Evolutionary conservation across 2,329 filamentous ascomycete genomes (phyloP).

Genomic region (Apiospora aurea): DNA sequence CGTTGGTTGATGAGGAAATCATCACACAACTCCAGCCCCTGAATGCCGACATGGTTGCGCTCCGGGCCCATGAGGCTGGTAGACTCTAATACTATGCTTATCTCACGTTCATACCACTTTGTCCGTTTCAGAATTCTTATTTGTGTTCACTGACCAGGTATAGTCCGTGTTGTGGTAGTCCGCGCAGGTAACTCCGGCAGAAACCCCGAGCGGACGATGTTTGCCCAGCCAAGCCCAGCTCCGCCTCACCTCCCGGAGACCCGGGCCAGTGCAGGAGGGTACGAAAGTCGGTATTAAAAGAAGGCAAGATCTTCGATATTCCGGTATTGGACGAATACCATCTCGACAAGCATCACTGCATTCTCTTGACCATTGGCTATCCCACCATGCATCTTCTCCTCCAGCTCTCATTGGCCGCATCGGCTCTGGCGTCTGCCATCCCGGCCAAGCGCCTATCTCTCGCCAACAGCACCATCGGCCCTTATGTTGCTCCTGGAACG

Average conservation of each 20-base stretch:
- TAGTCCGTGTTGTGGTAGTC: not conserved
- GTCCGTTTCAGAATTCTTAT: not conserved
- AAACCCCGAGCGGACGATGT: not conserved
- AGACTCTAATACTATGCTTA: not conserved
- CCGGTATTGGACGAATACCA: not conserved
- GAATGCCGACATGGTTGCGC: no score
- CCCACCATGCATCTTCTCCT: not conserved
- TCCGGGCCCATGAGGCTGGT: no score
- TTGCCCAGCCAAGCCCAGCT: not conserved
- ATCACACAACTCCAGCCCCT: no score
- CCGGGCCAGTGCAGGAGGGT: not conserved
- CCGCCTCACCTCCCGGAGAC: not conserved
- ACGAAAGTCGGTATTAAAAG: not conserved
- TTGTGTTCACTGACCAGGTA: not conserved
- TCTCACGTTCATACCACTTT: not conserved
- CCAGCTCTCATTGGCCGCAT: not conserved
- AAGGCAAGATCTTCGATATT: not conserved
- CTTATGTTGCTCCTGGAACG: not conserved
- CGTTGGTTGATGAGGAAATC: no score
- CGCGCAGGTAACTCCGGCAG: not conserved
- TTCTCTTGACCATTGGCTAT: not conserved
- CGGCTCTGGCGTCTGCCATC: not conserved
- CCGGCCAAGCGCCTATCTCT: not conserved
- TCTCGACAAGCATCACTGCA: not conserved
- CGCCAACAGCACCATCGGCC: not conserved